phyloP scores from a whole-genome alignment of 2,329 filamentous ascomycete genomes.

The Monilinia aucupariae region DNA sequence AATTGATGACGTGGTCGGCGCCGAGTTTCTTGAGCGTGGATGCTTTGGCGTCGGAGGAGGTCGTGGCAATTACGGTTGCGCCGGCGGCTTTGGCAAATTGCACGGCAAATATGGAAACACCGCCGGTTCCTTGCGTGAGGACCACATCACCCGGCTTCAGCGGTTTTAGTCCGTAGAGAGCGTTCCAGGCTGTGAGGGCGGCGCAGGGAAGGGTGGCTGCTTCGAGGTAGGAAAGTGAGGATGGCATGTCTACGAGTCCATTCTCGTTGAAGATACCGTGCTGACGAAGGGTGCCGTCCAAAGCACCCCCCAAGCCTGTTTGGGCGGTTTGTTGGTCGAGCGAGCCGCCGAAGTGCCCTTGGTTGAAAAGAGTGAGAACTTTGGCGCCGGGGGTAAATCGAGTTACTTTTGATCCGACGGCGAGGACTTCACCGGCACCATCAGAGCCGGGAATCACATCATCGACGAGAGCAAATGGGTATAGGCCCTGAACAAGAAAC shows the following conservation, averaged over 20 bases:
- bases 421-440: conserved; percentile 43
- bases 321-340: conserved; percentile 25
- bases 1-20: conserved; percentile 43
- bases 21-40: conserved; percentile 38
- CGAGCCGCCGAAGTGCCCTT: conserved; percentile 38
- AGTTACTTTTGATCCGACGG: conserved; percentile 50
- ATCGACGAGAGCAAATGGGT: conserved; percentile 27
- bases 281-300: conserved; percentile 46
- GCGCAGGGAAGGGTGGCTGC: conserved; percentile 48
- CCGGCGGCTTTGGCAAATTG: conserved; percentile 41
- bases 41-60: conserved; percentile 37
- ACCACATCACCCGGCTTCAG: conserved; percentile 37
- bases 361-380: conserved; percentile 53
- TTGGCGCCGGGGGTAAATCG: conserved; percentile 55
- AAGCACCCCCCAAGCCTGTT: conserved; percentile 52
- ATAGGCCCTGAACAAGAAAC: conserved; percentile 21
- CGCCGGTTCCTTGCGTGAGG: conserved; percentile 41
- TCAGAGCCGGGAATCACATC: conserved; percentile 37
- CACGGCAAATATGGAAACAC: conserved; percentile 38
- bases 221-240: conserved; percentile 43
- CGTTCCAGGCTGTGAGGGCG: conserved; percentile 53
- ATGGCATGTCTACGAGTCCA: conserved; percentile 55
- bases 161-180: conserved; percentile 45
- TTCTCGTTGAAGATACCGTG: conserved; percentile 48
- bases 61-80: conserved; percentile 41